Evolutionary conservation across 106 monocot genomes (phyloP), one percentile per base, ranked within the genome.

Genomic region (Platanthera guangdongensis): DNA sequence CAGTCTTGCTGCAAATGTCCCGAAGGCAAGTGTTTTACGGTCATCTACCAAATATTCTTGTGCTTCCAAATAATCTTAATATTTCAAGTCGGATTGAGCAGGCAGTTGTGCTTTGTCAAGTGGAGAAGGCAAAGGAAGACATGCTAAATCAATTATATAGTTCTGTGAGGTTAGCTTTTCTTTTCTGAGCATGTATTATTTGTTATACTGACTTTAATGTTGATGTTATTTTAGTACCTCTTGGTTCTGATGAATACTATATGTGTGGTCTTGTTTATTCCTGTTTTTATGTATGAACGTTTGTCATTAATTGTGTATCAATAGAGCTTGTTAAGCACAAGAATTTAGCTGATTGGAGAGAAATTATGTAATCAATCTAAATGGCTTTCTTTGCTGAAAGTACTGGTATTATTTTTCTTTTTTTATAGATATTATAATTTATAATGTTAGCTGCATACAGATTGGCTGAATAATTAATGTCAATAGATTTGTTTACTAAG

Each of bases 81-180:
- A 52, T 55, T 78, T 52, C 57, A 30, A 63, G 13, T 73, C 78
- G 39, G 12, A 70, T 87, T 76, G 69, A 68, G 49, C 83, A 95
- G 95, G 95, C 95, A 47, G 87, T 93, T 74, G 89, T 93, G 51
- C 89, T 93, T 63, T 96, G 96, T 76, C 91, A 93, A 90, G 96
- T 96, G 15, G 96, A 96, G 75, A 96, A 96, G 82, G 96, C 96
- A 57, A 96, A 96, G 84, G 96, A 96, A 77, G 96, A 96, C 50
- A 96, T 96, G 96, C 85, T 96, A 55, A 96, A 96, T 88, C 96
- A 96, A 77, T 63, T 96, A 65, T 96, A 96, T 78, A 96, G 87
- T 55, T 88, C 93, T 68, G 71, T 96, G 59, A 96, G 96, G 96
- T 96, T 50, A 46, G 70, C 16, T 70, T 70, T 47, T 48, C 7